These are phyloP conservation scores for Pleurotus djamor DNA, from an alignment of 768 basidiomycete genomes.

Conservation along the genomic window DNA sequence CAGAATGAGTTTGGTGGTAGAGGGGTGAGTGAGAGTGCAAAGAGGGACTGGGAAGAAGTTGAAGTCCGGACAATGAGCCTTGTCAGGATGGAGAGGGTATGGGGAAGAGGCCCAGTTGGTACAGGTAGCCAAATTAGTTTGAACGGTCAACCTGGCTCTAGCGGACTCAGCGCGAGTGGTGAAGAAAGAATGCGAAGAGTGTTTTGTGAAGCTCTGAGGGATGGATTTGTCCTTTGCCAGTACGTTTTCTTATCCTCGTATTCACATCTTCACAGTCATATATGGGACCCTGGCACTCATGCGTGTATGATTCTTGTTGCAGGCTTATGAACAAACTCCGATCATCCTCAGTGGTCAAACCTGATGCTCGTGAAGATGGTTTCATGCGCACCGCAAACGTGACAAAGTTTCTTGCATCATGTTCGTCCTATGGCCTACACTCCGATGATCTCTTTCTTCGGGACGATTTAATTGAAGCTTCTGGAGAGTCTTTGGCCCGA, in stretches of 20 bases:
- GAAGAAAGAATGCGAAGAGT: constrained; percentile 75
- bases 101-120: constrained; percentile 49
- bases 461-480: constrained; percentile 65
- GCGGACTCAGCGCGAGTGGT: constrained; percentile 45
- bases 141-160: constrained; percentile 22
- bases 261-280: constrained; percentile 9
- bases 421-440: constrained; percentile 62
- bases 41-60: constrained; percentile 72
- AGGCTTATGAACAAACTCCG: constrained; percentile 82
- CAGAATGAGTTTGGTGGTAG: constrained; percentile 1
- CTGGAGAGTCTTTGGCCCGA: constrained; percentile 60
- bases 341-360: constrained; percentile 54
- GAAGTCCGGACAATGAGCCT: constrained; percentile 63
- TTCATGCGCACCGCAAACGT: constrained; percentile 67
- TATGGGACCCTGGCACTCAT: constrained; percentile 8
- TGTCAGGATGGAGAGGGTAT: constrained; percentile 69
- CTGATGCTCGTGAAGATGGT: constrained; percentile 68
- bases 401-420: constrained; percentile 76
- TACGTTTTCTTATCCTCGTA: constrained; percentile 40
- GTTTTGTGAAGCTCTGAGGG: constrained; percentile 75
- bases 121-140: constrained; percentile 41
- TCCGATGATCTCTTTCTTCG: constrained; percentile 64
- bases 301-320: constrained; percentile 4
- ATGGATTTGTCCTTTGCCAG: constrained; percentile 91
- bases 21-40: constrained; percentile 33